phyloP scores from a whole-genome alignment of 1,284 basidiomycete genomes.

The Cutaneotrichosporon daszewskae region DNA sequence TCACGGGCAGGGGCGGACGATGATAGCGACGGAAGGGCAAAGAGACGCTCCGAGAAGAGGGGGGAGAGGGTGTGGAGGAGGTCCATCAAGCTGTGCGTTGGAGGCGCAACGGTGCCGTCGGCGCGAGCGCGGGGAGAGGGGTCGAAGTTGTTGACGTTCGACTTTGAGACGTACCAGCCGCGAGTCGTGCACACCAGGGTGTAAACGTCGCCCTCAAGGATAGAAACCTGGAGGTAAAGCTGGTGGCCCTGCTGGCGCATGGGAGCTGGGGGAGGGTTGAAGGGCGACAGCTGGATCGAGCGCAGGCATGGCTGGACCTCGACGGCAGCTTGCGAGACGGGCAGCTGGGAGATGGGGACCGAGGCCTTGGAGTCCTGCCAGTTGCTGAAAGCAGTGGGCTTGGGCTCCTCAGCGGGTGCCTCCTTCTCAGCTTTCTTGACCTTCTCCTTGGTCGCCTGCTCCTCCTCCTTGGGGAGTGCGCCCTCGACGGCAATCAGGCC shows the following conservation, averaged over 20 bases:
- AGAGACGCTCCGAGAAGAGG: conserved; percentile 44
- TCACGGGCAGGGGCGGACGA: conserved; percentile 34
- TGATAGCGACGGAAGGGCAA: conserved; percentile 36
- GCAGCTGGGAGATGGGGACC: conserved; percentile 35
- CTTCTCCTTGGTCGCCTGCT: conserved; percentile 35
- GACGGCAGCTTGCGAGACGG: conserved; percentile 39
- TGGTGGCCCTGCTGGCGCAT: conserved; percentile 53
- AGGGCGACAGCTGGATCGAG: conserved; percentile 53
- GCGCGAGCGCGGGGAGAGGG: conserved; percentile 41
- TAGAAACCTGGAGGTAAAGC: conserved; percentile 53
- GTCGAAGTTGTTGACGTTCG: conserved; percentile 49
- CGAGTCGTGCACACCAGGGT: conserved; percentile 53
- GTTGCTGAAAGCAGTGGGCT: conserved; percentile 46
- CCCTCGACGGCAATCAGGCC: conserved; percentile 33
- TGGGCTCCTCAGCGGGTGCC: conserved; percentile 29
- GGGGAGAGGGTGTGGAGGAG: conserved; percentile 51
- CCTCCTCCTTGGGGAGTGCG: conserved; percentile 35
- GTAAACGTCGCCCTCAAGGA: conserved; percentile 54
- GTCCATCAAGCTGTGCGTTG: conserved; percentile 53
- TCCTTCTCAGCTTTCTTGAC: conserved; percentile 37
- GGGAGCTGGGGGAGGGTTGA: conserved; percentile 56
- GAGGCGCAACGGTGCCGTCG: conserved; percentile 26
- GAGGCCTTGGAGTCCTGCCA: conserved; percentile 36
- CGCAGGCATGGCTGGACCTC: conserved; percentile 46
- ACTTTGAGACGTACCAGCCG: conserved; percentile 55